A percentile compares a stretch with the other conserved stretches of the same genome.
These are phyloP conservation scores for Termitomyces sp. DNA, from an alignment of 768 basidiomycete genomes.

Conservation along the genomic window DNA sequence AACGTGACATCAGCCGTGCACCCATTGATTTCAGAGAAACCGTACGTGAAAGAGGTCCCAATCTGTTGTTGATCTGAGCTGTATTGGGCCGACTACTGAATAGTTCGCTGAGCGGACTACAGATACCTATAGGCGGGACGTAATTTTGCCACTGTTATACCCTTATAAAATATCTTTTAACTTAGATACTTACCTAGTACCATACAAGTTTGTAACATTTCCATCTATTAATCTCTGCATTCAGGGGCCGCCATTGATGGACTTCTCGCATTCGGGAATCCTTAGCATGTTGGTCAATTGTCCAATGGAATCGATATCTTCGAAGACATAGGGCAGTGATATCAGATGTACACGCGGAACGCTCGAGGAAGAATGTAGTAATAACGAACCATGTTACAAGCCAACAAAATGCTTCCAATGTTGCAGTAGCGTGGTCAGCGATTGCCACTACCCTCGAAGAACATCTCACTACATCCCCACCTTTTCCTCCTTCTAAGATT, in stretches of 20 bases:
- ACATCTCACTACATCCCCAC: slow-evolving; percentile 18
- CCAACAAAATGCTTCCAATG: background rate
- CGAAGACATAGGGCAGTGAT: no score
- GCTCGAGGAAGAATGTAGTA: background rate
- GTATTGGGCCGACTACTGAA: background rate
- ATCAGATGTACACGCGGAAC: background rate
- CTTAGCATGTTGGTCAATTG: background rate
- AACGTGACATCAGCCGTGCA: slow-evolving; percentile 50
- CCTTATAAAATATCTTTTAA: slow-evolving; percentile 10
- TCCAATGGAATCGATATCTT: background rate
- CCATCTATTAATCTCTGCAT: slow-evolving; percentile 2
- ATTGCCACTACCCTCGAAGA: background rate
- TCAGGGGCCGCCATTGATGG: background rate
- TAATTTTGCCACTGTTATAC: slow-evolving; percentile 12
- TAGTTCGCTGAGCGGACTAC: background rate
- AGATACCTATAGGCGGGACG: slow-evolving; percentile 15
- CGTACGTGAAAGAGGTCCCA: slow-evolving; percentile 44
- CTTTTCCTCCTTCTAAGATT: no score
- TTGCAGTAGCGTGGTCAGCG: background rate
- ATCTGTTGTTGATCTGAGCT: slow-evolving; percentile 45
- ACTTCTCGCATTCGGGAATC: background rate
- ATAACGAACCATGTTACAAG: background rate
- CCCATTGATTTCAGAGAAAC: slow-evolving; percentile 61
- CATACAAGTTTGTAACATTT: slow-evolving; percentile 5
- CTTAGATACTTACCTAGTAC: slow-evolving; percentile 14